phyloP scores from a whole-genome alignment of 1,284 basidiomycete genomes.

The Xerocomus nothofagi region DNA sequence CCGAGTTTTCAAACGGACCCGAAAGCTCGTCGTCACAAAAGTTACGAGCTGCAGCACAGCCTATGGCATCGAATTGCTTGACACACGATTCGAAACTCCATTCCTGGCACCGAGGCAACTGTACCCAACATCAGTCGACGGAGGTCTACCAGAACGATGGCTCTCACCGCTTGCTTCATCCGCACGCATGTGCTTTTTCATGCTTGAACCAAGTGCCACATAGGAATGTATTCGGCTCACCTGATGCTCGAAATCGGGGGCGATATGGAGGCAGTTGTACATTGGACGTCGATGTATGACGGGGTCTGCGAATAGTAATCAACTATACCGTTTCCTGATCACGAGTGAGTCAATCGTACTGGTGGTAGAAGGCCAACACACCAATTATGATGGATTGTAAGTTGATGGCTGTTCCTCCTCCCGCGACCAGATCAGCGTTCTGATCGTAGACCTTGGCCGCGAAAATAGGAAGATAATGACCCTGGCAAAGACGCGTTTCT shows the following conservation, averaged over 20 bases:
- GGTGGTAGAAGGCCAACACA: slow-evolving; percentile 28
- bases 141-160: not conserved
- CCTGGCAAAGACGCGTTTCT: slow-evolving; percentile 40
- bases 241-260: slow-evolving; percentile 33
- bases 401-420: slow-evolving; percentile 71
- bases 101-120: slow-evolving; percentile 48
- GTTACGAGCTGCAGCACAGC: slow-evolving; percentile 47
- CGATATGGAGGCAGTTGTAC: slow-evolving; percentile 43
- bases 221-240: not conserved
- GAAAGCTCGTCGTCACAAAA: slow-evolving; percentile 45
- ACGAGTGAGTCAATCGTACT: not conserved
- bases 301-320: slow-evolving; percentile 42
- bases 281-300: slow-evolving; percentile 49
- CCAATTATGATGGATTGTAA: slow-evolving; percentile 79
- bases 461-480: slow-evolving; percentile 81
- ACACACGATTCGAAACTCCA: slow-evolving; percentile 47
- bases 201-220: slow-evolving; percentile 19
- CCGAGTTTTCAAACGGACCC: slow-evolving; percentile 34
- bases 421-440: slow-evolving; percentile 57
- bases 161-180: slow-evolving; percentile 46
- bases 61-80: slow-evolving; percentile 49
- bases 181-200: slow-evolving; percentile 41
- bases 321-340: slow-evolving; percentile 55
- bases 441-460: slow-evolving; percentile 77
- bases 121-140: not conserved